Conservation (phyloP, 1,139 yeast species). For the Suhomyces terraborum region DNA sequence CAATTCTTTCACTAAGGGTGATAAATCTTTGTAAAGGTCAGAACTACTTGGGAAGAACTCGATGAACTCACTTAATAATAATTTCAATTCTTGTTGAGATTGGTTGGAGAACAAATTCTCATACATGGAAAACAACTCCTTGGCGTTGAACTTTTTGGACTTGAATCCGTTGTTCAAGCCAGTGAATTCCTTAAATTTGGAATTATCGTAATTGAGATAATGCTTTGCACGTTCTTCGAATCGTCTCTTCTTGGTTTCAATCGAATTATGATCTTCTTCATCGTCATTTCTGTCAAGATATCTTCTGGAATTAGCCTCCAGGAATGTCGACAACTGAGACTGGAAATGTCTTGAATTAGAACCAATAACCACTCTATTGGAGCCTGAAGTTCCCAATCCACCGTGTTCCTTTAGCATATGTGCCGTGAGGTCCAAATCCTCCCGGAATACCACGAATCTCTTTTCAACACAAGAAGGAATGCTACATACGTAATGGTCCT, state of each 20-base stretch:
- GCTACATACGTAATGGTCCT: constrained; percentile 74
- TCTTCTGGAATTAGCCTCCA: constrained; percentile 19
- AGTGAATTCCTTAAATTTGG: constrained; percentile 51
- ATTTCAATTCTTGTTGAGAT: constrained; percentile 48
- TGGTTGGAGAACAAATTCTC: constrained; percentile 49
- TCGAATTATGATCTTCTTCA: constrained; percentile 42
- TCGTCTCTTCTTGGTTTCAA: constrained; percentile 59
- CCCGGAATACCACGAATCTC: constrained; percentile 87
- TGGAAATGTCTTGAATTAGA: constrained; percentile 53
- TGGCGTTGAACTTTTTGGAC: constrained; percentile 48
- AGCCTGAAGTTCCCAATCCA: constrained; percentile 47
- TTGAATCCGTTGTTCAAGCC: constrained; percentile 52
- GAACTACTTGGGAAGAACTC: constrained; percentile 50
- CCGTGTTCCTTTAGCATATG: constrained; percentile 89
- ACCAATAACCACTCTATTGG: constrained; percentile 45
- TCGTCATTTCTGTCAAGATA: constrained; percentile 18
- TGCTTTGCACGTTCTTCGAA: constrained; percentile 86
- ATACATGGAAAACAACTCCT: constrained; percentile 53
- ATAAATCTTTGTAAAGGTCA: constrained; percentile 31
- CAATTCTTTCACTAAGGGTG: constrained; percentile 27
- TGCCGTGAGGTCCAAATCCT: constrained; percentile 82
- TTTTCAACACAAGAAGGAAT: constrained; percentile 85
- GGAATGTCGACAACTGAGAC: constrained; percentile 68
- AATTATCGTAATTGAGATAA: constrained; percentile 58
- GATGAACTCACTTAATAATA: constrained; percentile 58